Conservation (phyloP, 805 yeast species). For the Blastobotrys attinorum region DNA sequence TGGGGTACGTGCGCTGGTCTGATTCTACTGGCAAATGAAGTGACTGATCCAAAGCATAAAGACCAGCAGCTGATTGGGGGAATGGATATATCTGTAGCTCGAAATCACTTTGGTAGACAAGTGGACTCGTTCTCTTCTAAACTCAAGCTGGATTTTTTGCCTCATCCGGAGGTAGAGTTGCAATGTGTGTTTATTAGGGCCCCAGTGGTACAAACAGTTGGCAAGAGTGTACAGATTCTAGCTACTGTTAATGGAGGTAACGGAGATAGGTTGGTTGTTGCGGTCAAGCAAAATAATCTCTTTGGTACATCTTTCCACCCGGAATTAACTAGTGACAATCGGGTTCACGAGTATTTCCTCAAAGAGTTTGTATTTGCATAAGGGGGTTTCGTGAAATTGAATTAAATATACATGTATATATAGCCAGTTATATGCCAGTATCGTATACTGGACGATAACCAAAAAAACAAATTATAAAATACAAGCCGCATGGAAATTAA, state of each 20-base stretch:
- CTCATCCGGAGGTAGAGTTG: constrained; percentile 26
- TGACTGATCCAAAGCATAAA: constrained; percentile 12
- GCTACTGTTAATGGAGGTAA: constrained; percentile 18
- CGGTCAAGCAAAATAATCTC: constrained; percentile 59
- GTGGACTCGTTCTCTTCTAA: constrained; percentile 50
- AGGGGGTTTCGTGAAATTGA: not conserved
- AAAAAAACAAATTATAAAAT: too few relatives aligned
- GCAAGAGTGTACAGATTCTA: constrained; percentile 14
- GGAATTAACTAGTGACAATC: constrained; percentile 49
- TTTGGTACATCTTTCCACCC: constrained; percentile 80
- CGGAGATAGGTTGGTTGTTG: constrained; percentile 44
- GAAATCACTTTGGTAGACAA: constrained; percentile 79
- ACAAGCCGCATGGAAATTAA: too few relatives aligned
- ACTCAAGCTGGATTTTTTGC: constrained; percentile 34
- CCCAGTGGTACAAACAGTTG: constrained; percentile 47
- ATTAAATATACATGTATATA: not conserved
- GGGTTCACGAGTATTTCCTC: constrained; percentile 67
- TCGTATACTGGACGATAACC: too few relatives aligned
- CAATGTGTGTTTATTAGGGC: constrained; percentile 62
- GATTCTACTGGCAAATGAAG: constrained; percentile 53
- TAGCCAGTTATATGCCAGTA: not conserved
- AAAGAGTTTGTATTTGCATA: constrained; percentile 11
- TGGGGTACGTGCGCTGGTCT: constrained; percentile 91
- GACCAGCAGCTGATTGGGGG: constrained; percentile 46
- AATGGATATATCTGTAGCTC: constrained; percentile 50